Percentiles rank a stretch among this genome's conserved stretches.
phyloP scores from a whole-genome alignment of 78 protist genomes.

The Creolimax fragrantissima region DNA sequence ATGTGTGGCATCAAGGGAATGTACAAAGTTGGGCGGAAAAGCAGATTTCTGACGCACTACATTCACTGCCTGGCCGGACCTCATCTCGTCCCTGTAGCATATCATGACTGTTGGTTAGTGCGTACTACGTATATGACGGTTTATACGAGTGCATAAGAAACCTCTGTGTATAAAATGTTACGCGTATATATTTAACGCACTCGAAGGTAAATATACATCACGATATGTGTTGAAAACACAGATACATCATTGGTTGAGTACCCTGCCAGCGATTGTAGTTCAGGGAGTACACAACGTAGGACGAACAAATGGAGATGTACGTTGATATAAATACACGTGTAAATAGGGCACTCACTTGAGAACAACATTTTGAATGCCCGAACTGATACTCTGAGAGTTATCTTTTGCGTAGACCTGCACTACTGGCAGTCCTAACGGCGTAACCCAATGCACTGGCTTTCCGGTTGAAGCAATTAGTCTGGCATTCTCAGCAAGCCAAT shows the following conservation, averaged over 20 bases:
- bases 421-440: constrained; percentile 81
- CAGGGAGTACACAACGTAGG: too few species aligned
- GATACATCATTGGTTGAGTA: too few species aligned
- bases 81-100: not conserved
- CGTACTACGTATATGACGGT: not conserved
- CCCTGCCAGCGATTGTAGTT: too few species aligned
- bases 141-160: too few species aligned
- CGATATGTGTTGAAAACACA: too few species aligned
- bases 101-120: not conserved
- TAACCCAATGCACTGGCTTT: constrained; percentile 62
- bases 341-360: not conserved
- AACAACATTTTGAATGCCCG: not conserved
- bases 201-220: too few species aligned
- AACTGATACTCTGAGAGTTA: not conserved
- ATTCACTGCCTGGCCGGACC: not conserved
- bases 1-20: constrained; percentile 87
- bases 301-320: too few species aligned
- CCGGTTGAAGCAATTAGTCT: constrained; percentile 25
- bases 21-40: constrained; percentile 92
- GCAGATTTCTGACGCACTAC: constrained; percentile 55
- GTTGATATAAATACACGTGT: too few species aligned
- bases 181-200: too few species aligned
- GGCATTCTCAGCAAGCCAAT: constrained; percentile 64
- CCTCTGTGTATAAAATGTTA: too few species aligned
- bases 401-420: constrained; percentile 66